A percentile compares a stretch with the other conserved stretches of the same genome.
These are phyloP conservation scores for Populus euphratica DNA, from an alignment of 345 rosid species.

Conservation along the genomic window DNA sequence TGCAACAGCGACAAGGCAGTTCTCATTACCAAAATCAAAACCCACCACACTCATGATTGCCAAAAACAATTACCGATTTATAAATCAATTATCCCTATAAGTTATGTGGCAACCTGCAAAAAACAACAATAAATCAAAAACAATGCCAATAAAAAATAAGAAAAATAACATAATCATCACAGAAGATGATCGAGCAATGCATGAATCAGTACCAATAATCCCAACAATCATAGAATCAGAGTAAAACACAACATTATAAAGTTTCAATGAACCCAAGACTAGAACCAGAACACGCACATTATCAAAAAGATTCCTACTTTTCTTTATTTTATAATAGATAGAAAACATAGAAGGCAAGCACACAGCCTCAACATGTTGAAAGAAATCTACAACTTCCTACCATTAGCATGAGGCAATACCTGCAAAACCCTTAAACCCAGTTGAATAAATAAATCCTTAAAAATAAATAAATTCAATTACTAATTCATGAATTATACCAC, in stretches of 20 bases:
- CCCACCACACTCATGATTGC: slow-evolving; percentile 91
- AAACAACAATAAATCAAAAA: not conserved
- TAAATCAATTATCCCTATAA: slow-evolving; percentile 5
- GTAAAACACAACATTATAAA: not conserved
- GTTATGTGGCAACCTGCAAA: not conserved
- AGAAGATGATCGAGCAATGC: not conserved
- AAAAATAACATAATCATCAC: not conserved
- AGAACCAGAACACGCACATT: not conserved
- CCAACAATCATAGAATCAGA: not conserved
- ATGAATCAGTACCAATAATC: not conserved
- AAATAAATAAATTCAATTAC: not conserved
- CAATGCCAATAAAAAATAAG: not conserved
- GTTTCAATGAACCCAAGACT: not conserved
- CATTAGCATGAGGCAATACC: not conserved
- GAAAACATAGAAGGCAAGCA: not conserved
- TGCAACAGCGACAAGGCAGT: slow-evolving; percentile 92
- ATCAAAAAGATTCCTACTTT: not conserved
- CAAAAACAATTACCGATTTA: slow-evolving; percentile 1
- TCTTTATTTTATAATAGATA: not conserved
- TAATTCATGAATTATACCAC: not conserved
- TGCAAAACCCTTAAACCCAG: not conserved
- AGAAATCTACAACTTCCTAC: no score
- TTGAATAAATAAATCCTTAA: not conserved
- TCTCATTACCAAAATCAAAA: slow-evolving; percentile 96
- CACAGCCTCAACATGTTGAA: not conserved